phyloP scores from a whole-genome alignment of 768 basidiomycete genomes.

The Galerina sulciceps region DNA sequence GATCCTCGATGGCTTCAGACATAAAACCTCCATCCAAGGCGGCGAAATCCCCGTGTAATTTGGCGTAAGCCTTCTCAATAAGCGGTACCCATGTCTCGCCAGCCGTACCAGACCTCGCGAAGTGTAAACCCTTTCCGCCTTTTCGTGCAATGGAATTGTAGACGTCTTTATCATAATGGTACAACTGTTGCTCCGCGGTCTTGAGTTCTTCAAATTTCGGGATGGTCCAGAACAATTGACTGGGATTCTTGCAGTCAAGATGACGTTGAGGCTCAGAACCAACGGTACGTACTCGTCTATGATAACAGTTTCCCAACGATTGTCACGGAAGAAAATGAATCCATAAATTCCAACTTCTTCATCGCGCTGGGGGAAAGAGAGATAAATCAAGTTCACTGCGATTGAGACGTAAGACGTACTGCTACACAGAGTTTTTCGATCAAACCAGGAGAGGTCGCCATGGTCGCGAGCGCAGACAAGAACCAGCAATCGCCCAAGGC shows the following conservation, averaged over 20 bases:
- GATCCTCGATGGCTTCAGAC: conserved; percentile 53
- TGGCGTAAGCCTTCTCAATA: conserved; percentile 54
- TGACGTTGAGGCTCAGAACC: neutral
- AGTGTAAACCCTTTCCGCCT: conserved; percentile 42
- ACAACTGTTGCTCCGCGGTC: conserved; percentile 37
- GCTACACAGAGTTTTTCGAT: conserved; percentile 49
- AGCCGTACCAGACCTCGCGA: conserved; percentile 40
- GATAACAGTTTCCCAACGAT: conserved; percentile 55
- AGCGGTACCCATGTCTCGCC: conserved; percentile 54
- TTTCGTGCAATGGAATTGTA: conserved; percentile 40
- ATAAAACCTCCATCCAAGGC: conserved; percentile 37
- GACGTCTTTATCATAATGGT: conserved; percentile 43
- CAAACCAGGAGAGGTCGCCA: conserved; percentile 49
- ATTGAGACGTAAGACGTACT: conserved; percentile 19
- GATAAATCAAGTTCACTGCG: neutral
- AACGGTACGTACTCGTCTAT: conserved; percentile 52
- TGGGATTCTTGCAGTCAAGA: conserved; percentile 12
- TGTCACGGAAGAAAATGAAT: conserved; percentile 60
- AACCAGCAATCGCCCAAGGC: conserved; percentile 62
- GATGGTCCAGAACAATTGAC: conserved; percentile 44
- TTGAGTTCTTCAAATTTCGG: conserved; percentile 47
- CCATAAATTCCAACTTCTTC: conserved; percentile 61
- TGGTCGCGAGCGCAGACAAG: conserved; percentile 53
- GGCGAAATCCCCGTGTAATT: conserved; percentile 49
- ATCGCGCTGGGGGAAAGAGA: conserved; percentile 37